Percentiles rank a stretch among this genome's conserved stretches.
phyloP scores from a whole-genome alignment of 2,329 filamentous ascomycete genomes.

The Hymenoscyphus fraxineus region DNA sequence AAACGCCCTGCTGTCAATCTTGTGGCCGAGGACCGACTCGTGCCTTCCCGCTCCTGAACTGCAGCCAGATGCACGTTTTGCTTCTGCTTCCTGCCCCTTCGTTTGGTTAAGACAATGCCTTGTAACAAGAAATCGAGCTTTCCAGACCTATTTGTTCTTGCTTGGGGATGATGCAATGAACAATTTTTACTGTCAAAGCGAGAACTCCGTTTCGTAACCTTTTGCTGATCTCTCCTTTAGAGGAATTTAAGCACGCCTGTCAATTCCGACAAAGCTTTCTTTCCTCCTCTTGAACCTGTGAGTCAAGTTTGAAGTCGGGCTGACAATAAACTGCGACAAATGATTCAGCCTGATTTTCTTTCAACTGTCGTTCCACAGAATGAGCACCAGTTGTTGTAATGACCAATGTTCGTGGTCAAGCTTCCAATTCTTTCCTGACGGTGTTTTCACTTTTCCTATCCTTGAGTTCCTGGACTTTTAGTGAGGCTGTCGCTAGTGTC shows the following conservation, averaged over 20 bases:
- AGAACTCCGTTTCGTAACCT: not conserved
- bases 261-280: not conserved
- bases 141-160: not conserved
- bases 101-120: not conserved
- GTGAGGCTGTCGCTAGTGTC: not conserved
- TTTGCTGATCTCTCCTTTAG: not conserved
- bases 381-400: not conserved
- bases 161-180: not conserved
- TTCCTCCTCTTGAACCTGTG: not conserved
- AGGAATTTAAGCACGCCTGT: not conserved
- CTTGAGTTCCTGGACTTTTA: not conserved
- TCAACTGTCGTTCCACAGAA: not conserved
- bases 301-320: not conserved
- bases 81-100: not conserved
- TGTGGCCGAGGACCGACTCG: conserved; percentile 9
- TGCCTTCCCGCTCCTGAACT: conserved; percentile 4
- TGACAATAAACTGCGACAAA: not conserved
- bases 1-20: not conserved
- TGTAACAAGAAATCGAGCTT: not conserved
- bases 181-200: not conserved
- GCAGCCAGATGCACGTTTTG: not conserved
- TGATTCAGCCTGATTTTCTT: not conserved
- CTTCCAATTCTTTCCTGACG: not conserved
- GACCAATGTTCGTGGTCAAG: not conserved
- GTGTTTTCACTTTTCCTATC: not conserved